Base-by-base conservation (phyloP, 345 rosid species). In the Eucalyptus pauciflora region DNA sequence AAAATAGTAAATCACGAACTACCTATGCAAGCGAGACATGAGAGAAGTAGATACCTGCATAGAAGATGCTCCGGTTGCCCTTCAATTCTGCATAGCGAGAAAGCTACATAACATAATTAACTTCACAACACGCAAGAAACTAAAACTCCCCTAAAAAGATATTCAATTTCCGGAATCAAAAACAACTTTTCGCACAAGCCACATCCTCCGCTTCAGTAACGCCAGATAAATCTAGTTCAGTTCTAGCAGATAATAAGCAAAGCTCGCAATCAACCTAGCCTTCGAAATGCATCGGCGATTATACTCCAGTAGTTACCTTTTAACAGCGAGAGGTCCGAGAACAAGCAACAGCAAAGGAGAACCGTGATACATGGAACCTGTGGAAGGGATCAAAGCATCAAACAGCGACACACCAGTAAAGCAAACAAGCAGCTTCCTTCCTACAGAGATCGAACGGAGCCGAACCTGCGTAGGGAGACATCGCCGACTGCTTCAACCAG, bases 341-440 rank as follows among this genome's bases (percentile, higher is more conserved):
- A 97, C 69, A 5, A 95, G 94, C 90, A 96, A 96, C 60, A 98
- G 91, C 93, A 97, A 92, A 49, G 99, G 98, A 16, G 99, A 97
- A 89, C 97, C 99, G 88, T 97, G 99, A 92, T 96, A 97, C 98
- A 98, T 98, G 85, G 99, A 97, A 92, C 99, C 99, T 98, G 90
- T 25, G 31, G 60, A n/a, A 86, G 60, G 25, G 45, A 86, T 50
- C 60, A 11, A 51, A 86, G 43, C 52, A 48, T 46, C 87, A 50
- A 50, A 51, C 12, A n/a, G 37, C 87, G 17, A 51, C 52, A 50
- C 56, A 0, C 41, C 60, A 86, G 43, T 86, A 22, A 48, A 48
- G 56, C 88, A 24, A 86, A 86, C 58, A 49, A 85, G 33, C 50
- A 51, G n/a, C 43, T 7, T 71, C 52, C 51, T 62, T 29, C 33